These are phyloP conservation scores for Geotrichum candidum DNA, from an alignment of 1,139 yeast species.

Conservation along the genomic window DNA sequence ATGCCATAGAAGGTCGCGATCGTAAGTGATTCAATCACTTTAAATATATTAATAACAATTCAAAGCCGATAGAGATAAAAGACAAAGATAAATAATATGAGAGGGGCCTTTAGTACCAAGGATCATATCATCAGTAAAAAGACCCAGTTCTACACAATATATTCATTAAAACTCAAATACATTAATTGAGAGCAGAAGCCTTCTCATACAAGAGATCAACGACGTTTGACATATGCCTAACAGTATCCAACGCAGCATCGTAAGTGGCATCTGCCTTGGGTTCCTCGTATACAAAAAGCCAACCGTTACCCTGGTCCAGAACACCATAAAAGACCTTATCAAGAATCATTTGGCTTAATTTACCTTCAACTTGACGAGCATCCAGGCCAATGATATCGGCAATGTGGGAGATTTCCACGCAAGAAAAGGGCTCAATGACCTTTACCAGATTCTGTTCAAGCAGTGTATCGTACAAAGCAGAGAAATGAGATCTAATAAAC, in stretches of 20 bases:
- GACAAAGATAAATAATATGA: not conserved
- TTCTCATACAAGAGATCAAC: slow-evolving; percentile 91
- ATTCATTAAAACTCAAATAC: slow-evolving; percentile 13
- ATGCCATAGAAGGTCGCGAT: no score
- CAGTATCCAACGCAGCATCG: slow-evolving; percentile 78
- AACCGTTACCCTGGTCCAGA: slow-evolving; percentile 95
- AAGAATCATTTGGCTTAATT: slow-evolving; percentile 90
- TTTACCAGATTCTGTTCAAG: slow-evolving; percentile 90
- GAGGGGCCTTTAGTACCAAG: not conserved
- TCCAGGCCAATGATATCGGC: slow-evolving; percentile 86
- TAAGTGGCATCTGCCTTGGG: slow-evolving; percentile 86
- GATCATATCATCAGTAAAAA: not conserved
- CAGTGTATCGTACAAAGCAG: slow-evolving; percentile 85
- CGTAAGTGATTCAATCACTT: no score
- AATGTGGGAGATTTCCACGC: slow-evolving; percentile 86
- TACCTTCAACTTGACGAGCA: slow-evolving; percentile 85
- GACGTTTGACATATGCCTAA: slow-evolving; percentile 79
- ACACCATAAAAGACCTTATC: slow-evolving; percentile 94
- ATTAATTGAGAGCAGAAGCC: slow-evolving; percentile 67
- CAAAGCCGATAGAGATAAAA: not conserved
- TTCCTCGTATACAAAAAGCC: slow-evolving; percentile 88
- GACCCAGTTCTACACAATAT: not conserved
- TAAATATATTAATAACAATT: no score
- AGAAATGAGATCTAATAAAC: slow-evolving; percentile 85
- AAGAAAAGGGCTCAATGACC: slow-evolving; percentile 91